Base-by-base conservation (phyloP, 805 yeast genomes). In the Candida anglica region DNA sequence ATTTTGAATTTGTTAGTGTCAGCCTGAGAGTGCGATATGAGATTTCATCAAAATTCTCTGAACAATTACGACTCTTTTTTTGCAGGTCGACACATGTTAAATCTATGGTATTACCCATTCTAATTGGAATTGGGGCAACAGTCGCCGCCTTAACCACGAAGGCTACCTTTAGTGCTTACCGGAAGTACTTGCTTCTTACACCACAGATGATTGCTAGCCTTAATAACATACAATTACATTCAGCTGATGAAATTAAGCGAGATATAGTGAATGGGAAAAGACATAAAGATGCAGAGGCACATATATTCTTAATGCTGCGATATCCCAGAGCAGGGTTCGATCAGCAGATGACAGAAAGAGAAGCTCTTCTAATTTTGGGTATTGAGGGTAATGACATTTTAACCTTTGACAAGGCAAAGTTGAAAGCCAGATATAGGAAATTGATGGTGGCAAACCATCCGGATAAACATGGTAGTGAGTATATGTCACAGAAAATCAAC, bases 41-140 rank as follows among this genome's bases (percentile, higher is more conserved):
- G n/a, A n/a, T n/a, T n/a, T n/a, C n/a, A n/a, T n/a, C n/a, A n/a
- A n/a, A n/a, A n/a, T n/a, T n/a, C n/a, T n/a, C n/a, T n/a, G n/a
- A n/a, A n/a, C n/a, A n/a, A n/a, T n/a, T n/a, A n/a, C n/a, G n/a
- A n/a, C n/a, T n/a, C n/a, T n/a, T n/a, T n/a, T n/a, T n/a, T n/a
- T n/a, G n/a, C n/a, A n/a, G n/a, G n/a, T n/a, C n/a, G n/a, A n/a
- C n/a, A n/a, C n/a, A n/a, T n/a, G n/a, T n/a, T n/a, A n/a, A n/a
- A 9, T 11, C 18, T 19, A 51, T 52, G 58, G 57, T 75, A 16
- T 56, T 75, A 19, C 81, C 82, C 15, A 61, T 77, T 10, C 51
- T 77, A 14, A 38, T 75, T 11, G 82, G 81, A 5, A 31, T 73
- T n/a, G 81, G 81, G 0, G 71, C 70, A 3, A 71, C 83, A 0